phyloP scores from a whole-genome alignment of 164 flowering plant genomes.

The Paratinospora sagittata region DNA sequence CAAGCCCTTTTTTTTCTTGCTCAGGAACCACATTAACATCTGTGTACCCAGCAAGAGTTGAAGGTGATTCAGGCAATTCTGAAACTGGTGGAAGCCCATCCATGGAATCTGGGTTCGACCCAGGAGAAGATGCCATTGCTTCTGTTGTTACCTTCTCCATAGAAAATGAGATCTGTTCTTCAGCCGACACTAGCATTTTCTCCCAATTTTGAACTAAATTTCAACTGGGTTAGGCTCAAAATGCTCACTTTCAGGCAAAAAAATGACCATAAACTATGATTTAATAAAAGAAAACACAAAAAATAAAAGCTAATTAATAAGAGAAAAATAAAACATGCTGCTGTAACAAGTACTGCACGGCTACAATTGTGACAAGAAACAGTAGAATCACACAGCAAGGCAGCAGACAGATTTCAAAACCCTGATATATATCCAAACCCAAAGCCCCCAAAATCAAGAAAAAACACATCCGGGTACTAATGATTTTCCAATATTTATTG shows the following conservation, averaged over 20 bases:
- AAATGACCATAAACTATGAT: neutral
- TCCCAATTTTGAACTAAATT: slow-evolving; percentile 4
- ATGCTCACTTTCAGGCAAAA: neutral
- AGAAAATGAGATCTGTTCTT: slow-evolving; percentile 30
- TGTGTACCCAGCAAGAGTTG: slow-evolving; percentile 21
- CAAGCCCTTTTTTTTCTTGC: slow-evolving; percentile 48
- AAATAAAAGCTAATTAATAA: too few relatives aligned
- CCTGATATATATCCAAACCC: neutral
- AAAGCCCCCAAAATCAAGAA: neutral
- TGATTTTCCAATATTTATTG: neutral
- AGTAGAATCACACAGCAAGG: neutral
- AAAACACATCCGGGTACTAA: neutral
- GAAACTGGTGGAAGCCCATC: slow-evolving; percentile 26
- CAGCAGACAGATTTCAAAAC: neutral
- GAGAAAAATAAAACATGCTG: neutral
- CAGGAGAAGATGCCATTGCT: slow-evolving; percentile 25
- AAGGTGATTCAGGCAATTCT: slow-evolving; percentile 30
- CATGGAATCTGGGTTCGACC: slow-evolving; percentile 27
- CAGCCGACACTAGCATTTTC: slow-evolving; percentile 28
- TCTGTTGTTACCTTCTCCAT: slow-evolving; percentile 17
- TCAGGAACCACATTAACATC: slow-evolving; percentile 63
- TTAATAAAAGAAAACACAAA: too few relatives aligned
- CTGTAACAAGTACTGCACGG: neutral
- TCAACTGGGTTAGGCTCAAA: neutral
- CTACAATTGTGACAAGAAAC: neutral